Evolutionary conservation across 257 asterid species (phyloP).

Genomic region (Jaltomata sinuosa): DNA sequence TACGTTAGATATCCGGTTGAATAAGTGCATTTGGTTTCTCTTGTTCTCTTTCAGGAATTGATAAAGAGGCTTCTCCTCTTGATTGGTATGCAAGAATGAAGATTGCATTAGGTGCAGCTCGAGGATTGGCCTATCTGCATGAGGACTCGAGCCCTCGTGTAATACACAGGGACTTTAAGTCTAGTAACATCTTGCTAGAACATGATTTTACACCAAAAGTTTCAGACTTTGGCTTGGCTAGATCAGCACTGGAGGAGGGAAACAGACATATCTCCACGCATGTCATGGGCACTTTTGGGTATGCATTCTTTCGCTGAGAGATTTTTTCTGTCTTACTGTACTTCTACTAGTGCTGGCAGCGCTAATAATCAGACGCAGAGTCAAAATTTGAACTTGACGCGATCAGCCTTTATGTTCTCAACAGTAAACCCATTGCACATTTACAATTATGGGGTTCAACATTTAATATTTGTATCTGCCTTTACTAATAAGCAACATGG

Average conservation of each 20-base stretch:
- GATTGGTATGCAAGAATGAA: constrained; percentile 80
- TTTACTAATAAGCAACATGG: background rate
- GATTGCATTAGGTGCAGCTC: constrained; percentile 86
- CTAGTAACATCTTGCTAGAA: constrained; percentile 84
- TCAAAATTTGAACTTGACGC: background rate
- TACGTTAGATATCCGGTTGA: background rate
- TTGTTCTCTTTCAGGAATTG: constrained; percentile 40
- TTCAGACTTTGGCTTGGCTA: constrained; percentile 93
- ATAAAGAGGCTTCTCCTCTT: constrained; percentile 58
- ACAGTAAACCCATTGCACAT: background rate
- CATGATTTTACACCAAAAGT: constrained; percentile 83
- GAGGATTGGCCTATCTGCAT: constrained; percentile 86
- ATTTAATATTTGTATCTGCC: background rate
- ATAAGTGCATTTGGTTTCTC: background rate
- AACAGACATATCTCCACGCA: constrained; percentile 72
- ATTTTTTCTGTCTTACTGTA: background rate
- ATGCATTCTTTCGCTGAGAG: background rate
- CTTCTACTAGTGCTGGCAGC: background rate
- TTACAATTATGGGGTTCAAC: background rate
- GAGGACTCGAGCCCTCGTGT: constrained; percentile 98
- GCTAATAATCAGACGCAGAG: background rate
- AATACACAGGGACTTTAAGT: constrained; percentile 91
- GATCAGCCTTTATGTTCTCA: background rate
- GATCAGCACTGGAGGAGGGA: constrained; percentile 74
- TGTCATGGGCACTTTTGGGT: constrained; percentile 99